Base-by-base conservation (phyloP, 345 rosid species). In the Firmiana major region DNA sequence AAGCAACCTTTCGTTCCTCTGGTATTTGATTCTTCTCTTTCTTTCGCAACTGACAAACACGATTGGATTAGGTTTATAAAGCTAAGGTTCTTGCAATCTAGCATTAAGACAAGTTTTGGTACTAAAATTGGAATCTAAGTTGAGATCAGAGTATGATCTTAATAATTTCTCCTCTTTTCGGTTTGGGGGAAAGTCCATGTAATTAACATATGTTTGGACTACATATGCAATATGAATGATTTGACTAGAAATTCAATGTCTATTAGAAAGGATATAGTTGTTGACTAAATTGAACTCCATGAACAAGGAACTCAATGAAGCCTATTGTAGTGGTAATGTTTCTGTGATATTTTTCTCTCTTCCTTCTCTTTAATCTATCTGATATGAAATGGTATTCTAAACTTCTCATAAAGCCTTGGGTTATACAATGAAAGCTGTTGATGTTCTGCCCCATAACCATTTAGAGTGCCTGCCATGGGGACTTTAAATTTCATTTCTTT, bases 1-100 rank as follows among this genome's bases (percentile, higher is more conserved):
- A 92, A 74, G 13, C 84, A 75, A 54, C 71, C 63, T 71, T 94
- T 53, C 90, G 75, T 63, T 89, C 97, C 31, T 83, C 90, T 0
- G 93, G 98, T 94, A 77, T 45, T 22, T 36, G 9, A 24, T 16
- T 75, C 24, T 57, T 79, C 59, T 26, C 0, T 22, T 67, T 67
- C 16, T 42, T 66, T 4, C 17, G 10, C 31, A 59, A 11, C 17
- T 12, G 17, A 24, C 7, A 59, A 59, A 24, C 6, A 59, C 5
- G 34, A 4, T 59, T 26, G 36, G 5, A 59, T 59, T 9, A 11
- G 6, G 31, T 58, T 22, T 24, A 9, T 24, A 58, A 24, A 22
- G 16, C 16, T 4, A 58, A 22, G 6, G 31, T 4, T 54, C 43
- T 4, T 9, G 15, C 13, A 22, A 17, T 36, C 26, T 1, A 65